phyloP scores from a whole-genome alignment of 768 basidiomycete genomes.

The Pleurotus cornucopiae region DNA sequence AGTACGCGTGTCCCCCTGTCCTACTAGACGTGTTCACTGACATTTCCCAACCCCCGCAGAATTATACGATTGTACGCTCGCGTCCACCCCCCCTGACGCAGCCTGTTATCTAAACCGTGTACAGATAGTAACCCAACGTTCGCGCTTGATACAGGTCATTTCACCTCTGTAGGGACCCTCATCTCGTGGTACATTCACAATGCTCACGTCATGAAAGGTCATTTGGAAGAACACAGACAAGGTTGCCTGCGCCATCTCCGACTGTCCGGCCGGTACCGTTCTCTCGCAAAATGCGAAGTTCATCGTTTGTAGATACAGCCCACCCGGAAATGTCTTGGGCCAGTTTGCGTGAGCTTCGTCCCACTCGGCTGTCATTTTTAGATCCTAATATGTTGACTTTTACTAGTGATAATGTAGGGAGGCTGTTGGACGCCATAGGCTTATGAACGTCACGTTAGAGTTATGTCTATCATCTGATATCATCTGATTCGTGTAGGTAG shows the following conservation, averaged over 20 bases:
- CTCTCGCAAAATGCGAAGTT: constrained; percentile 1
- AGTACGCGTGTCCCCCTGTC: not conserved
- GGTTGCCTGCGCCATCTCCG: constrained; percentile 5
- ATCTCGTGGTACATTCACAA: not conserved
- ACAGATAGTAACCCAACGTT: constrained; percentile 4
- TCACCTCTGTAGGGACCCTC: not conserved
- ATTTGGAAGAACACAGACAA: constrained; percentile 5
- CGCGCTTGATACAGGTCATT: constrained; percentile 1
- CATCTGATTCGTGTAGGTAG: too few relatives aligned
- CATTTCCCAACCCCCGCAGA: not conserved
- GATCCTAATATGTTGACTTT: not conserved
- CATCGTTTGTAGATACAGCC: constrained; percentile 5
- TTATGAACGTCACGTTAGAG: too few relatives aligned
- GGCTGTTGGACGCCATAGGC: not conserved
- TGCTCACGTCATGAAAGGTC: not conserved
- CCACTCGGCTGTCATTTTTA: too few relatives aligned
- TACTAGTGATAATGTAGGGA: constrained; percentile 1
- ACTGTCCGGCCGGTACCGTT: constrained; percentile 6
- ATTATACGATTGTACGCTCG: not conserved
- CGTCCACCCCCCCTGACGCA: not conserved
- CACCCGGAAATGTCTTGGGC: constrained; percentile 3
- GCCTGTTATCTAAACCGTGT: not conserved
- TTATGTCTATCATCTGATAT: too few relatives aligned
- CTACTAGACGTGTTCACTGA: not conserved
- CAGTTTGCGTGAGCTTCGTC: not conserved